Evolutionary conservation across 225 moss, liverwort and hornwort species (phyloP).

Genomic region (Pleurozium schreberi): DNA sequence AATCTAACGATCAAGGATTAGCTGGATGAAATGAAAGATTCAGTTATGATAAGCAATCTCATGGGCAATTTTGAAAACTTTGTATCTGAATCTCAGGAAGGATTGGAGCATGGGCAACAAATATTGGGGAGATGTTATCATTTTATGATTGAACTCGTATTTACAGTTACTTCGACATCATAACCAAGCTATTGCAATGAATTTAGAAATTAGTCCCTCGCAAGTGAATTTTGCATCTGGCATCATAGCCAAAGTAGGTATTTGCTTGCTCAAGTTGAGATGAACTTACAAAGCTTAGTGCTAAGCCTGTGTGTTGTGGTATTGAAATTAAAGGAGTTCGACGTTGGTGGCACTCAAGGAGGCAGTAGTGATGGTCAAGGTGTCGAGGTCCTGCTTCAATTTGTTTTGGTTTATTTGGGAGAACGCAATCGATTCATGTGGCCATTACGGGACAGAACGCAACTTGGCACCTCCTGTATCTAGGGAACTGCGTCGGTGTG

Average conservation of each 20-base stretch:
- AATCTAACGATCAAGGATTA: background rate
- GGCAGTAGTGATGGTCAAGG: conserved; percentile 20
- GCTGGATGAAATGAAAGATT: background rate
- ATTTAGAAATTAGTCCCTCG: background rate
- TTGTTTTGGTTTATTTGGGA: background rate
- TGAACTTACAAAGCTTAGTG: background rate
- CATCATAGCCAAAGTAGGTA: background rate
- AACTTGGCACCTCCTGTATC: background rate
- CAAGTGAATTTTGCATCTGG: background rate
- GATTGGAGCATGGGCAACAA: background rate
- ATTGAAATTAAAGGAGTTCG: conserved; percentile 43
- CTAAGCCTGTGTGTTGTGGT: conserved; percentile 21
- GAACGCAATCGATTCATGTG: background rate
- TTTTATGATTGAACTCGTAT: background rate
- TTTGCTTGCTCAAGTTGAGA: background rate
- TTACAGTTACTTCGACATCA: background rate
- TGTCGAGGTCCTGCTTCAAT: background rate
- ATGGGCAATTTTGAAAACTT: background rate
- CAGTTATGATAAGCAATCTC: background rate
- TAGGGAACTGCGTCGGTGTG: background rate
- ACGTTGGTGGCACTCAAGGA: conserved; percentile 62
- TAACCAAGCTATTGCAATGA: background rate
- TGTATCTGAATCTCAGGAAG: background rate
- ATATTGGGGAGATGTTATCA: background rate
- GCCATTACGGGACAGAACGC: background rate